These are phyloP conservation scores for Austroboletus festivus DNA, from an alignment of 768 basidiomycete genomes.

Conservation along the genomic window DNA sequence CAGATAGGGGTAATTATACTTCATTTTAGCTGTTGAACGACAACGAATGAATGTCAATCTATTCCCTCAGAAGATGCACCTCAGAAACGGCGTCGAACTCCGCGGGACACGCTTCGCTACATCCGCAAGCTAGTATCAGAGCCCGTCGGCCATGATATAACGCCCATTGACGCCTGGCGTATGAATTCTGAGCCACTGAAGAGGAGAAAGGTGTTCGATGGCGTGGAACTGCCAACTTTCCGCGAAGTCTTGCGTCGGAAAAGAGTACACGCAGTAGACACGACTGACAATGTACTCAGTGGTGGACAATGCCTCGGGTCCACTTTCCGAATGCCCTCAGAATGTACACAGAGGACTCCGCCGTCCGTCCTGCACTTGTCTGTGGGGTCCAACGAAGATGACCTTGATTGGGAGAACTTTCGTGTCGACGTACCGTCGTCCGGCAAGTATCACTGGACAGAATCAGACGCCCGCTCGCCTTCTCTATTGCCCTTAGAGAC, in stretches of 20 bases:
- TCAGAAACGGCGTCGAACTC: slow-evolving; percentile 23
- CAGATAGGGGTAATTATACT: slow-evolving; percentile 5
- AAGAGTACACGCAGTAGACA: not conserved
- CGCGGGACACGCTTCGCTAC: slow-evolving; percentile 9
- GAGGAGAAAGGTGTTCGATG: slow-evolving; percentile 28
- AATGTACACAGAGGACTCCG: not conserved
- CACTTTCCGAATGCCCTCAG: not conserved
- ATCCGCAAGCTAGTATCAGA: slow-evolving; percentile 27
- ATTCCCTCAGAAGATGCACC: slow-evolving; percentile 12
- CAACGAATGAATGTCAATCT: slow-evolving; percentile 7
- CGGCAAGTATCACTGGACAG: slow-evolving; percentile 10
- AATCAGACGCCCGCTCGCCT: not conserved
- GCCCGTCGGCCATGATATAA: slow-evolving; percentile 23
- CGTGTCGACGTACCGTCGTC: slow-evolving; percentile 18
- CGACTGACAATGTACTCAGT: not conserved
- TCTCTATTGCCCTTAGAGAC: slow-evolving; percentile 10
- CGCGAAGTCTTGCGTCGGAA: slow-evolving; percentile 15
- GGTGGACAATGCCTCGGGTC: not conserved
- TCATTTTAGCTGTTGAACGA: not conserved
- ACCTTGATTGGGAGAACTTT: slow-evolving; percentile 34
- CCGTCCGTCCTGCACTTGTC: slow-evolving; percentile 2
- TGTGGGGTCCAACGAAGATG: slow-evolving; percentile 17
- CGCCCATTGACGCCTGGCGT: slow-evolving; percentile 17
- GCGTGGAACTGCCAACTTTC: slow-evolving; percentile 28
- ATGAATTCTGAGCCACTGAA: slow-evolving; percentile 23